Evolutionary conservation across 176 grass and related monocot genomes (phyloP).

Genomic region (Lolium perenne): DNA sequence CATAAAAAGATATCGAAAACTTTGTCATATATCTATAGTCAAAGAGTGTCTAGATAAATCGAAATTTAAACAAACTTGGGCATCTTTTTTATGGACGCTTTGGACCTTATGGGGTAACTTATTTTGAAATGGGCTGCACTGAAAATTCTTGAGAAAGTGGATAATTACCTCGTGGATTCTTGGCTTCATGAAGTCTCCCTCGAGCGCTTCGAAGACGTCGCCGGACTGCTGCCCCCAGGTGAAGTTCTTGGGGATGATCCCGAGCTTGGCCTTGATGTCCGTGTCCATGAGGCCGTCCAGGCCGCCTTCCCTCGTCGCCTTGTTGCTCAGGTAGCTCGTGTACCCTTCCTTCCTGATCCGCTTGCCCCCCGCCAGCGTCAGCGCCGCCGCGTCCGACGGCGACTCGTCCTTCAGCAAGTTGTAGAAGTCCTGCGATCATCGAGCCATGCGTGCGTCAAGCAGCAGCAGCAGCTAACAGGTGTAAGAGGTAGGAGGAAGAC

Average conservation of each 20-base stretch:
- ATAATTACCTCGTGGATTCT: conserved; percentile 44
- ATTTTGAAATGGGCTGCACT: too few species aligned
- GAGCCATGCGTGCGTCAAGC: neutral
- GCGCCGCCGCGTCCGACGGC: neutral
- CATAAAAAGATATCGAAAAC: too few species aligned
- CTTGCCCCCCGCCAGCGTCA: neutral
- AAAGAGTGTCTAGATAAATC: too few species aligned
- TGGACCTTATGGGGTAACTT: too few species aligned
- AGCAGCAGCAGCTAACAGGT: neutral
- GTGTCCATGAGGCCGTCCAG: conserved; percentile 64
- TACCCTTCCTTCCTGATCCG: conserved; percentile 45
- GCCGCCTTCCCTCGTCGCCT: conserved; percentile 33
- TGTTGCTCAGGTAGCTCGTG: conserved; percentile 59
- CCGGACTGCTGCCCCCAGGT: conserved; percentile 21
- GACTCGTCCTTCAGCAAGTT: conserved; percentile 73
- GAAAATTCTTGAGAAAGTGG: too few species aligned
- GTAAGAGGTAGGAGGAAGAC: neutral
- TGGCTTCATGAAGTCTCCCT: conserved; percentile 22
- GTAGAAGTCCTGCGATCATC: conserved; percentile 65
- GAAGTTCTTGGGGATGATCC: conserved; percentile 69
- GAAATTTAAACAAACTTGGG: too few species aligned
- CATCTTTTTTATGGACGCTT: too few species aligned
- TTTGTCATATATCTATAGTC: too few species aligned
- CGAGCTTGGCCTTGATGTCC: conserved; percentile 74
- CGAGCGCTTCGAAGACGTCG: conserved; percentile 1